A percentile compares a stretch with the other conserved stretches of the same genome.
Conservation (phyloP, 352 stramenopile genomes). For the Pythium folliculosum region DNA sequence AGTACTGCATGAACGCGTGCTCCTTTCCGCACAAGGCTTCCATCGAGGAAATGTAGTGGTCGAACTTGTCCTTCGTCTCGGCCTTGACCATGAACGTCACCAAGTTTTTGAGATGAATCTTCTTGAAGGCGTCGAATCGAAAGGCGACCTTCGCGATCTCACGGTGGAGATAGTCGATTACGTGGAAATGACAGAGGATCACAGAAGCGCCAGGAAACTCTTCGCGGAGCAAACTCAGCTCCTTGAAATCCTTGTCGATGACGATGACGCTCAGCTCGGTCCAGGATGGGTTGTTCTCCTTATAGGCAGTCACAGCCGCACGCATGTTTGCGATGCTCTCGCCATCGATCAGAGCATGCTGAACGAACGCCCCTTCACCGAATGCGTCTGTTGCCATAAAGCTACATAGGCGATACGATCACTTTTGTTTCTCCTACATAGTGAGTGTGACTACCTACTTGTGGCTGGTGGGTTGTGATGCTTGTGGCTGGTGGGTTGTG, state of each 20-base stretch:
- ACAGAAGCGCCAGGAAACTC: conserved; percentile 3
- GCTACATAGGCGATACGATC: conserved; percentile 3
- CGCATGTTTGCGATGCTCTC: conserved; percentile 15
- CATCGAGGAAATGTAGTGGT: neutral
- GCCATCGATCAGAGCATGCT: conserved; percentile 11
- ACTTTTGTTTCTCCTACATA: too few relatives aligned
- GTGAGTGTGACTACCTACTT: too few relatives aligned
- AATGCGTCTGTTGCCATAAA: conserved; percentile 13
- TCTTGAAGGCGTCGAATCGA: neutral
- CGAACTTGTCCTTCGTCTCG: neutral
- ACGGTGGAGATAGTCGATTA: neutral
- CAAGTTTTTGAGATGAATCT: neutral
- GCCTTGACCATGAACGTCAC: neutral
- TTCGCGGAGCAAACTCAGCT: conserved; percentile 1
- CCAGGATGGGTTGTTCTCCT: conserved; percentile 14
- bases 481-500: too few relatives aligned
- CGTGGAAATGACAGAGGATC: conserved; percentile 20
- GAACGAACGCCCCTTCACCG: conserved; percentile 6
- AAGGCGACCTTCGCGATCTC: neutral
- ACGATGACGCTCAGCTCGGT: conserved; percentile 7
- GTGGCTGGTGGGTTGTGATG: too few relatives aligned
- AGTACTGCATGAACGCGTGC: conserved; percentile 15
- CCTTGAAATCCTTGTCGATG: conserved; percentile 20
- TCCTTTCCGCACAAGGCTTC: neutral
- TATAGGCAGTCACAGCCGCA: conserved; percentile 2